Percentiles rank a stretch among this genome's conserved stretches.
These are phyloP conservation scores for Moesziomyces sp. DNA, from an alignment of 1,284 basidiomycete species.

Conservation along the genomic window DNA sequence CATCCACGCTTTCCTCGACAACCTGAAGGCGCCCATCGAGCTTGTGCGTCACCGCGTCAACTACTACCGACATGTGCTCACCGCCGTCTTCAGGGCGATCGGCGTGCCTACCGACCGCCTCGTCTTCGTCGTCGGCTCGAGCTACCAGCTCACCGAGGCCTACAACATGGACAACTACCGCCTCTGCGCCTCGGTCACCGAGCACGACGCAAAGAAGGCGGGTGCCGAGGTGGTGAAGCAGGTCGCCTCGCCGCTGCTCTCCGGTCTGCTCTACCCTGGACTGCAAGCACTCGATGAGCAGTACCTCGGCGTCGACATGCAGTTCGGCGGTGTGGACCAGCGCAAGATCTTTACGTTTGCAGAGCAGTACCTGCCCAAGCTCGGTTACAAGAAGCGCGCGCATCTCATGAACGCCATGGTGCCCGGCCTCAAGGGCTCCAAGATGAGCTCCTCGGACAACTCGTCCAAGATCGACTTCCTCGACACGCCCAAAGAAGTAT, in stretches of 20 bases:
- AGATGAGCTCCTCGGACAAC: constrained; percentile 98
- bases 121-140: constrained; percentile 84
- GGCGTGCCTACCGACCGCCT: constrained; percentile 83
- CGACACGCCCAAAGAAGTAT: constrained; percentile 83
- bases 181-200: constrained; percentile 86
- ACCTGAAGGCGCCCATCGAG: constrained; percentile 95
- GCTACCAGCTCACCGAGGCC: constrained; percentile 88
- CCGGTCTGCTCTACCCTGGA: constrained; percentile 93
- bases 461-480: constrained; percentile 98
- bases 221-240: constrained; percentile 99
- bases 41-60: constrained; percentile 87
- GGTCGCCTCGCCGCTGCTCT: constrained; percentile 88
- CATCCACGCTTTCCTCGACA: constrained; percentile 97
- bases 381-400: constrained; percentile 93
- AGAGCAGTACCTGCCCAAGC: constrained; percentile 89
- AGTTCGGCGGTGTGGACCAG: constrained; percentile 98
- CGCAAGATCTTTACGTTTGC: constrained; percentile 99
- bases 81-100: constrained; percentile 85
- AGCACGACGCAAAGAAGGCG: constrained; percentile 97
- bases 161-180: constrained; percentile 97
- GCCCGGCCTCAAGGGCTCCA: constrained; percentile 90
- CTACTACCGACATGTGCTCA: constrained; percentile 87
- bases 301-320: constrained; percentile 94
- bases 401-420: constrained; percentile 99
- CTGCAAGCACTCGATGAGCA: constrained; percentile 97